A percentile compares a stretch with the other conserved stretches of the same genome.
Conservation (phyloP, 768 basidiomycete species). For the Tricholomella constricta region DNA sequence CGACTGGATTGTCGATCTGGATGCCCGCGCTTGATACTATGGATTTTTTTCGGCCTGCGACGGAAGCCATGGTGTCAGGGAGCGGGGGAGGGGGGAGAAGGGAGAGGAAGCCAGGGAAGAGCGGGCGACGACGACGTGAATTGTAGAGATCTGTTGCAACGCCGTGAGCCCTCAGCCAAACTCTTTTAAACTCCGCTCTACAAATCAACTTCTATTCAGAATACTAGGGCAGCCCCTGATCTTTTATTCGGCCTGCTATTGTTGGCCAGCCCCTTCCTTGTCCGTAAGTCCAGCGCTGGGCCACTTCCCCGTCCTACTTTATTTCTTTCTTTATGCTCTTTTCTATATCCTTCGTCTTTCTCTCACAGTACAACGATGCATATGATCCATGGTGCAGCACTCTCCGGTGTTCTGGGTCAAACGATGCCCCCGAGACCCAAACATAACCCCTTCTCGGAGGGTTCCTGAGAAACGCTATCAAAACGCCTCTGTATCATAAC, state of each 20-base stretch:
- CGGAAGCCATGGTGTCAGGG: constrained; percentile 47
- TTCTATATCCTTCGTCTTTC: not conserved
- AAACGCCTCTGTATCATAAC: not conserved
- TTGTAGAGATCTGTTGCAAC: constrained; percentile 16
- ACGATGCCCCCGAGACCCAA: not conserved
- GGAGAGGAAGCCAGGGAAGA: constrained; percentile 6
- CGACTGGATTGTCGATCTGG: constrained; percentile 72
- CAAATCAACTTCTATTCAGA: constrained; percentile 25
- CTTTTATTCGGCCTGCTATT: constrained; percentile 5
- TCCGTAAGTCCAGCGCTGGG: too few species aligned
- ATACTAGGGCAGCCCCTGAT: constrained; percentile 19
- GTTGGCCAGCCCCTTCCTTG: too few species aligned
- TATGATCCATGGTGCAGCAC: not conserved
- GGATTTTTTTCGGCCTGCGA: constrained; percentile 79
- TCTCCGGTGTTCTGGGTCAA: not conserved
- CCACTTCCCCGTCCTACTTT: too few species aligned
- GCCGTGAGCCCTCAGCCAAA: constrained; percentile 15
- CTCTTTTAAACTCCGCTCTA: constrained; percentile 26
- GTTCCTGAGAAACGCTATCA: constrained; percentile 2
- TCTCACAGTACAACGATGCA: not conserved
- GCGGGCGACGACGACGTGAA: constrained; percentile 13
- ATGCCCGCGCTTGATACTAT: constrained; percentile 65
- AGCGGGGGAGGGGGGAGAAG: constrained; percentile 17
- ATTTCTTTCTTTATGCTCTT: too few species aligned
- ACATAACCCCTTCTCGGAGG: not conserved